These are phyloP conservation scores for Aureobasidium sp. DNA, from an alignment of 2,329 filamentous ascomycete species.

Conservation along the genomic window DNA sequence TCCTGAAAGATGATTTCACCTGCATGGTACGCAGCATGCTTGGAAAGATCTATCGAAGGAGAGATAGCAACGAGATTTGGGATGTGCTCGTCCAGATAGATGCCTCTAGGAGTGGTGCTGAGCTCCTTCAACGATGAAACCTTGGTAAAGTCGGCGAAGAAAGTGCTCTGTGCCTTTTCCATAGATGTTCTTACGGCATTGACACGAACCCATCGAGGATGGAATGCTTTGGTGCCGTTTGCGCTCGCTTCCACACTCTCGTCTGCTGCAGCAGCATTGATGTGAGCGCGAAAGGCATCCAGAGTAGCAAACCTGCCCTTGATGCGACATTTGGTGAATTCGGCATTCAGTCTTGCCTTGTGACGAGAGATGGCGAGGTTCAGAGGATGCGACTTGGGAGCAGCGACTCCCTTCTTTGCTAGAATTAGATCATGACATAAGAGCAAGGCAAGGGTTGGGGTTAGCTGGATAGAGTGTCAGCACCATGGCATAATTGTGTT, in stretches of 20 bases:
- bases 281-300: constrained; percentile 55
- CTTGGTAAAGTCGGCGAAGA: constrained; percentile 59
- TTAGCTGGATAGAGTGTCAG: constrained; percentile 26
- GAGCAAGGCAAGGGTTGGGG: constrained; percentile 70
- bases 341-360: constrained; percentile 70
- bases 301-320: constrained; percentile 62
- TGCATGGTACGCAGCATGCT: constrained; percentile 62
- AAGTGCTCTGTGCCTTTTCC: constrained; percentile 64
- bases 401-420: constrained; percentile 72
- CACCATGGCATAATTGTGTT: not conserved
- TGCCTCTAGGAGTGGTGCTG: constrained; percentile 39
- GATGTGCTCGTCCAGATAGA: constrained; percentile 73
- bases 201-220: constrained; percentile 88
- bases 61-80: constrained; percentile 77
- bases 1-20: constrained; percentile 88
- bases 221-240: constrained; percentile 43
- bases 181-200: constrained; percentile 71
- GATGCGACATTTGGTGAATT: constrained; percentile 74
- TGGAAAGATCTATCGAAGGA: constrained; percentile 63
- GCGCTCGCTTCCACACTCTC: constrained; percentile 24
- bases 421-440: constrained; percentile 82
- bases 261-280: constrained; percentile 39
- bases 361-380: constrained; percentile 70
- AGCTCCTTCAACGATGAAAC: constrained; percentile 53
- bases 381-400: constrained; percentile 72